Conservation (phyloP, 345 rosid genomes). For the Camelina hispida region DNA sequence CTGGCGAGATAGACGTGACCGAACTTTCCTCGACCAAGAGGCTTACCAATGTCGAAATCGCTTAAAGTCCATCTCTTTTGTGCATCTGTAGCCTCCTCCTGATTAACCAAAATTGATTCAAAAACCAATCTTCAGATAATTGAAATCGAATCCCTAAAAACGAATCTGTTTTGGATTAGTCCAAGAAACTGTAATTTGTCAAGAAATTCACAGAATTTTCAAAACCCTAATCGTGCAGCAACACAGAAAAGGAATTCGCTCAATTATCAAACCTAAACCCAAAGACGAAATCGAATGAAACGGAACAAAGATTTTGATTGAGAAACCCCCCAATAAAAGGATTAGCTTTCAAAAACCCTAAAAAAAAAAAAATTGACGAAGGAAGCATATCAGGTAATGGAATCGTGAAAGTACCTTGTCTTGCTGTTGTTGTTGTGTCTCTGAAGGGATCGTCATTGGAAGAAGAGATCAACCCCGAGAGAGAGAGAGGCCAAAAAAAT, state of each 20-base stretch:
- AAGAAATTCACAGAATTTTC: neutral
- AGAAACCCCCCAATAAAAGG: neutral
- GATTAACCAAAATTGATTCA: conserved; percentile 12
- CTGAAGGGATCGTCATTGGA: conserved; percentile 76
- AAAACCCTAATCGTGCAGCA: conserved; percentile 25
- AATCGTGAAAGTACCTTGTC: conserved; percentile 57
- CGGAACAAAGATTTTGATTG: neutral
- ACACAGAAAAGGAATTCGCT: neutral
- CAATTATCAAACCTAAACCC: neutral
- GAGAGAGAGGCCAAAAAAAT: conserved; percentile 8
- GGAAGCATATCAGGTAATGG: neutral
- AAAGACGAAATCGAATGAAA: neutral
- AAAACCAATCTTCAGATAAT: neutral
- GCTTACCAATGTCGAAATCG: conserved; percentile 94
- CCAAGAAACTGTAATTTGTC: no score
- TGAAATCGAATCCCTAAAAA: neutral
- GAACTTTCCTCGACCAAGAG: conserved; percentile 94
- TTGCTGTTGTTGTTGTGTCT: conserved; percentile 58
- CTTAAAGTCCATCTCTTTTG: conserved; percentile 81
- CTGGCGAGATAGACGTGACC: conserved; percentile 95
- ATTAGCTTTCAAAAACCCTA: neutral
- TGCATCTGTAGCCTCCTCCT: conserved; percentile 68
- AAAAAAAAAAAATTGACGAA: neutral
- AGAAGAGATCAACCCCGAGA: neutral
- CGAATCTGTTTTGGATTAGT: neutral